These are phyloP conservation scores for Aschersonia sp. DNA, from an alignment of 2,329 filamentous ascomycete species.

Conservation along the genomic window DNA sequence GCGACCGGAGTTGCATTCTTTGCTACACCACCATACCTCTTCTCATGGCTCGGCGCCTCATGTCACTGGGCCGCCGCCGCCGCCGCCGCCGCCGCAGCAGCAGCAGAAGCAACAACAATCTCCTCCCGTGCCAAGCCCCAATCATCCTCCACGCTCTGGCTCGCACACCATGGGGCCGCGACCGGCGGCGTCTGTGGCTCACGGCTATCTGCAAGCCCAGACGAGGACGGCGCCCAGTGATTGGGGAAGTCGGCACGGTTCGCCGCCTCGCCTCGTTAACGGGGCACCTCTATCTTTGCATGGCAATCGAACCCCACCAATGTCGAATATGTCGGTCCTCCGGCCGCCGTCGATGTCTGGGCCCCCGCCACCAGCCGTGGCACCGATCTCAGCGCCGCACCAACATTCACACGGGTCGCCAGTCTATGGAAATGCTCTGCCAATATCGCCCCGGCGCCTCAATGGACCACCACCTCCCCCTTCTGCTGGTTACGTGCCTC, in stretches of 20 bases:
- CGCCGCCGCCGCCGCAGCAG: constrained; percentile 9
- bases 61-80: constrained; percentile 3
- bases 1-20: constrained; percentile 7
- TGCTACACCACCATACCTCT: constrained; percentile 5
- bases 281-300: constrained; percentile 23
- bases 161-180: constrained; percentile 14
- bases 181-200: constrained; percentile 9
- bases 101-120: neutral
- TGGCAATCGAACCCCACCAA: constrained; percentile 11
- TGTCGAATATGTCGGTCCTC: constrained; percentile 26
- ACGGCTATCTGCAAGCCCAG: constrained; percentile 14
- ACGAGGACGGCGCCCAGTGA: constrained; percentile 20
- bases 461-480: constrained; percentile 25
- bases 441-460: constrained; percentile 32
- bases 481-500: constrained; percentile 21
- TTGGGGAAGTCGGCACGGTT: constrained; percentile 37
- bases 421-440: constrained; percentile 27
- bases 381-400: constrained; percentile 24
- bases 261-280: constrained; percentile 34
- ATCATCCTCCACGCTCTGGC: neutral
- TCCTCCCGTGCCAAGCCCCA: neutral
- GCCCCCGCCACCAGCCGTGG: constrained; percentile 17
- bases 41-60: neutral
- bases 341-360: constrained; percentile 32
- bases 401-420: constrained; percentile 19